Evolutionary conservation across 495 filamentous ascomycete species (phyloP), one percentile per base, ranked within the genome.

Genomic region (Tuber melanosporum): DNA sequence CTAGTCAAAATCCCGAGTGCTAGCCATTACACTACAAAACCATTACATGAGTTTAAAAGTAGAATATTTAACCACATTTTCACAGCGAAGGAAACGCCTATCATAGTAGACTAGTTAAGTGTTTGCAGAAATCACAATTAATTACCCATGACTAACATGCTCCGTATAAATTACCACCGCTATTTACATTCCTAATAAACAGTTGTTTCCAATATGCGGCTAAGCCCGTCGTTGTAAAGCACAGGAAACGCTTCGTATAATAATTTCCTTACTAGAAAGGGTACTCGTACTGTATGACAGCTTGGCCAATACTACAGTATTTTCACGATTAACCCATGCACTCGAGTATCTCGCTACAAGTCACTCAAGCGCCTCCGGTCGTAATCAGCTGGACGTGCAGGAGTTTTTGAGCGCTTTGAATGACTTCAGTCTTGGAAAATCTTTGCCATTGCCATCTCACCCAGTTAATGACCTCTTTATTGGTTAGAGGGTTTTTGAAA

Each of bases 1-100:
- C 14, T 0, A 32, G 26, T 66, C 76, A 77, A 75, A 77, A 77
- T 77, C 76, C 76, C 62, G 73, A 69, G 76, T 77, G 76, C 76
- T 77, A 77, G 22, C 76, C 76, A 76, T 77, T 78, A 79, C 77
- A 79, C 77, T 77, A 79, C 75, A 77, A 78, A 73, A 79, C 77
- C 77, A 52, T 69, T 14, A 1, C n/a, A 6, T 2, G 1, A 62
- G 4, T 14, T 32, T 2, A 15, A 32, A 32, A 62, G n/a, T 32
- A 20, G 14, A 26, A 62, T 62, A 62, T 15, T 62, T 62, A 32
- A 26, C n/a, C 26, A 7, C 57, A 1, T 66, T 32, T 66, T 32
- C 3, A 36, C 3, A 0, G 32, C n/a, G 2, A 1, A 10, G 22
- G 49, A 3, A 12, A 3, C 3, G 49, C 49, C 39, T 41, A 32